A percentile compares a stretch with the other conserved stretches of the same genome.
These are phyloP conservation scores for Astrothelium macrocarpum DNA, from an alignment of 495 filamentous ascomycete genomes.

Conservation along the genomic window DNA sequence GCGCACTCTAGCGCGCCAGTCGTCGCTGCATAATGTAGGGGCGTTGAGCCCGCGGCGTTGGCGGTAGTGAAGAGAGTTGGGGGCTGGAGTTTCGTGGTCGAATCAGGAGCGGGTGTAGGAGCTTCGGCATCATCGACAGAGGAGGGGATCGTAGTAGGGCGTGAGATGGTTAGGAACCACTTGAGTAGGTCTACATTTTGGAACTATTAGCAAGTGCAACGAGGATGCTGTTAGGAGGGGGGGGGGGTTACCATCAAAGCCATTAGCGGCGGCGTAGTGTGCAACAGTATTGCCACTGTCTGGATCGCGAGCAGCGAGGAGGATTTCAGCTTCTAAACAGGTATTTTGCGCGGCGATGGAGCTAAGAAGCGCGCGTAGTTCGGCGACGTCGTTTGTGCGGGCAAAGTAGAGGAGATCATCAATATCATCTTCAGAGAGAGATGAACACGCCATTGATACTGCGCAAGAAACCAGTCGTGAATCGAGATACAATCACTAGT, in stretches of 20 bases:
- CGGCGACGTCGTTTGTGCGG: constrained; percentile 61
- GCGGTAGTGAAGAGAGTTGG: constrained; percentile 48
- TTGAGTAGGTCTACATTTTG: constrained; percentile 12
- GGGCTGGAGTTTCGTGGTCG: constrained; percentile 19
- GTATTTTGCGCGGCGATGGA: constrained; percentile 47
- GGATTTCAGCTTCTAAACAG: constrained; percentile 43
- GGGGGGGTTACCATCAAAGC: constrained; percentile 25
- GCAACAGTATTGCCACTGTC: constrained; percentile 61
- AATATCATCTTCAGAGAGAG: constrained; percentile 62
- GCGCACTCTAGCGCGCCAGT: constrained; percentile 77
- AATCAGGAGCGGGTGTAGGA: no score
- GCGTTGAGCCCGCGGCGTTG: constrained; percentile 77
- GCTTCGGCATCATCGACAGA: background rate
- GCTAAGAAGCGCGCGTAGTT: constrained; percentile 52
- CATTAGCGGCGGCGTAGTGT: constrained; percentile 88
- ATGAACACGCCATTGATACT: background rate
- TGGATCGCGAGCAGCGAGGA: constrained; percentile 57
- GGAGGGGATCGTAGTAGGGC: background rate
- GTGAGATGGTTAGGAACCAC: constrained; percentile 6
- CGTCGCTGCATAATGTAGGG: constrained; percentile 83
- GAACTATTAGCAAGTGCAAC: background rate
- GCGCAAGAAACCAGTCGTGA: background rate
- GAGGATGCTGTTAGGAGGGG: no score
- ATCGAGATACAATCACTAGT: no score
- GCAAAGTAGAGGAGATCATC: constrained; percentile 83